Conservation (phyloP, 768 basidiomycete species). For the Russula sp. region DNA sequence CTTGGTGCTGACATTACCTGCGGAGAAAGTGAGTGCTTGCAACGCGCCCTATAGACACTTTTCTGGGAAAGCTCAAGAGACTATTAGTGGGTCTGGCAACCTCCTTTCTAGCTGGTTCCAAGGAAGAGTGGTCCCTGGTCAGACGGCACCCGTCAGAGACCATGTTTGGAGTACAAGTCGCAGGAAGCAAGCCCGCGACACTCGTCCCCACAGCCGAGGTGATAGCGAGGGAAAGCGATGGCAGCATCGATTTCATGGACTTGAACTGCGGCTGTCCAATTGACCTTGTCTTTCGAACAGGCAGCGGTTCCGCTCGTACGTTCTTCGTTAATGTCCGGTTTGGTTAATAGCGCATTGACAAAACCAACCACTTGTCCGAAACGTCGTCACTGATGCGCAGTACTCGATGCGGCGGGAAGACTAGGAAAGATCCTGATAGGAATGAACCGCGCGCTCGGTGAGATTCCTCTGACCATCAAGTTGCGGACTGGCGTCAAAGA, state of each 20-base stretch:
- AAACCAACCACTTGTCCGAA: neutral
- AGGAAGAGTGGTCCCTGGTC: conserved; percentile 93
- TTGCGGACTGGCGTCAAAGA: conserved; percentile 92
- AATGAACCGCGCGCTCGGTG: conserved; percentile 87
- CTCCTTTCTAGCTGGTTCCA: conserved; percentile 81
- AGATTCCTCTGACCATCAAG: conserved; percentile 86
- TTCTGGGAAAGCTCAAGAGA: neutral
- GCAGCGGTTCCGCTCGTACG: conserved; percentile 84
- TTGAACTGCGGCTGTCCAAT: conserved; percentile 97
- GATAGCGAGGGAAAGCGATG: conserved; percentile 58
- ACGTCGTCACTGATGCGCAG: conserved; percentile 31
- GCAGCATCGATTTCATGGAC: conserved; percentile 83
- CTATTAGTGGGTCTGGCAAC: conserved; percentile 86
- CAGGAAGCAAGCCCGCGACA: conserved; percentile 76
- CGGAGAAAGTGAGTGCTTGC: conserved; percentile 63
- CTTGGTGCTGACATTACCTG: conserved; percentile 93
- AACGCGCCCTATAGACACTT: neutral
- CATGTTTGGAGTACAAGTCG: conserved; percentile 88
- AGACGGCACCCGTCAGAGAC: conserved; percentile 80
- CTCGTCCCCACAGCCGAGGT: conserved; percentile 80
- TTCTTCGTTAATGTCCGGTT: conserved; percentile 21
- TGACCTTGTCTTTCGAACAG: conserved; percentile 87
- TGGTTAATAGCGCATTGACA: neutral
- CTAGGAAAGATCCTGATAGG: conserved; percentile 83
- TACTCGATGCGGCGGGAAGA: conserved; percentile 75